Evolutionary conservation across 1,284 basidiomycete species (phyloP).

Genomic region (Albatrellus sp.): DNA sequence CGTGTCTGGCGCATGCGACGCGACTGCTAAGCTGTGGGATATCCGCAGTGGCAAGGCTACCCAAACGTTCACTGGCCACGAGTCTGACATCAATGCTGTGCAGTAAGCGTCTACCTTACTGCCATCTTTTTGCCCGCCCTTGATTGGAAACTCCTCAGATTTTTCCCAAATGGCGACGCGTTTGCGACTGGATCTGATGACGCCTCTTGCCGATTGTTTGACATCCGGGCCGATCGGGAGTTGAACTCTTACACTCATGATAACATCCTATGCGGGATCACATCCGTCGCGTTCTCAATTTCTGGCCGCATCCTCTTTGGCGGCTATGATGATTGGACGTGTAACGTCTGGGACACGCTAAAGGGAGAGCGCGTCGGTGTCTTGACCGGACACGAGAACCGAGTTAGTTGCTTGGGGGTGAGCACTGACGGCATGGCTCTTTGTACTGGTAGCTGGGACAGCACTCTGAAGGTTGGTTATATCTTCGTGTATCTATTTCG

Average conservation of each 20-base stretch:
- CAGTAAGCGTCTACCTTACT: slow-evolving; percentile 46
- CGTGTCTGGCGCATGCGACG: slow-evolving; percentile 97
- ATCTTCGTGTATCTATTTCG: neutral
- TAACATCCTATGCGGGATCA: slow-evolving; percentile 97
- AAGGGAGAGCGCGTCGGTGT: slow-evolving; percentile 97
- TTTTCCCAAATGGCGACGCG: slow-evolving; percentile 98
- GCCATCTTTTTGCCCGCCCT: slow-evolving; percentile 8
- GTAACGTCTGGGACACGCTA: slow-evolving; percentile 98
- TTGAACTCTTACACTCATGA: slow-evolving; percentile 95
- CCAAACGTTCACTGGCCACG: slow-evolving; percentile 97
- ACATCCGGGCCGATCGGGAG: slow-evolving; percentile 95
- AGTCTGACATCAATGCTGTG: slow-evolving; percentile 98
- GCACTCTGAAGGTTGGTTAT: slow-evolving; percentile 76
- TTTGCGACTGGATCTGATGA: slow-evolving; percentile 99
- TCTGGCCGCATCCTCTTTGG: slow-evolving; percentile 96
- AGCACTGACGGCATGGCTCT: slow-evolving; percentile 95
- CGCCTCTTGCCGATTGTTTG: slow-evolving; percentile 94
- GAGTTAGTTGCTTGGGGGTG: slow-evolving; percentile 93
- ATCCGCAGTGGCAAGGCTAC: slow-evolving; percentile 93
- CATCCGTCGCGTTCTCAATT: slow-evolving; percentile 95
- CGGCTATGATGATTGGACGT: slow-evolving; percentile 99
- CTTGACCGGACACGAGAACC: slow-evolving; percentile 93
- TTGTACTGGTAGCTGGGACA: slow-evolving; percentile 98
- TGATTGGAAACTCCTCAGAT: slow-evolving; percentile 36
- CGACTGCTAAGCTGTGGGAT: slow-evolving; percentile 97